Evolutionary conservation across 805 yeast genomes (phyloP), one percentile per base, ranked within the genome.

Genomic region (Lipomyces anomalus): DNA sequence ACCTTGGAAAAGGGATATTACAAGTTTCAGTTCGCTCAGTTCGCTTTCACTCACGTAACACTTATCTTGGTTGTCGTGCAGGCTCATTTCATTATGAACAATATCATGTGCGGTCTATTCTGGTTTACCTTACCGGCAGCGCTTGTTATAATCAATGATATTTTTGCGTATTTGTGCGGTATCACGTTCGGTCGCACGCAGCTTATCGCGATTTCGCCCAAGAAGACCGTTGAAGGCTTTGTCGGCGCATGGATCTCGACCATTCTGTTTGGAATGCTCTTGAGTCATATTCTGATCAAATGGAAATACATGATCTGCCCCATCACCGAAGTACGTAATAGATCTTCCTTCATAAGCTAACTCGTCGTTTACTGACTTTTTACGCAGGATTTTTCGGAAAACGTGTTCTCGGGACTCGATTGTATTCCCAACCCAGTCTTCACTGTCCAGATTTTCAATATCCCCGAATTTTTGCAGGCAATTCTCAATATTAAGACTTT

Each of bases 231-330:
- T 30, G 98, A 92, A 69, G 98, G 98, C 2, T 92, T 92, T 60
- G 68, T 90, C 40, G 98, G 98, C 42, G 98, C 97, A 16, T 92
- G 98, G 98, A 66, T 87, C 39, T 90, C 92, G 61, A 92, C 98
- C 6, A 80, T 85, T 4, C 51, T 84, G 29, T 79, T 84, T 52
- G 86, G 90, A 1, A 66, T 86, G 22, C 43, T 80, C 4, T 72
- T 88, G 43, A 75, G 94, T 1, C 75, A 76, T 56, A 61, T 82
- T 42, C 70, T 88, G 52, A 70, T 83, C 32, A 74, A 77, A 42
- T 80, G 78, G 55, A 75, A 75, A 59, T 92, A 82, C 65, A 69
- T 92, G 72, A 85, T 84, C 51, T 92, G 98, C 64, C 97, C 97
- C 7, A 88, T 88, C 34, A 48, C 41, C 16, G 51, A 40, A 34